Percentiles rank a stretch among this genome's conserved stretches.
Evolutionary conservation across 2,329 filamentous ascomycete genomes (phyloP).

Genomic region (Microcyclospora pomicola): DNA sequence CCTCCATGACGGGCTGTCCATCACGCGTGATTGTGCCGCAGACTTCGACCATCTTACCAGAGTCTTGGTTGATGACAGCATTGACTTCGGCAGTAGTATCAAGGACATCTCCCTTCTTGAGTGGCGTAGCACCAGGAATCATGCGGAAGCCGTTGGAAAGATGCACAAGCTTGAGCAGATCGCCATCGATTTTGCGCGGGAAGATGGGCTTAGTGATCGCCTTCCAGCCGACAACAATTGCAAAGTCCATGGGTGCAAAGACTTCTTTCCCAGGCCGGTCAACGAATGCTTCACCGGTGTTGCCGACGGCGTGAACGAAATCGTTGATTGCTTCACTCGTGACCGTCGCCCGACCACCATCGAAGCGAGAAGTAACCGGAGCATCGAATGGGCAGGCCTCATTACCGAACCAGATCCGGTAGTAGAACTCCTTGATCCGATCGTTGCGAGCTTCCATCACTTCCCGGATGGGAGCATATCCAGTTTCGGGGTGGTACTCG

Average conservation of each 20-base stretch:
- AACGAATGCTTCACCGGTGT: constrained; percentile 93
- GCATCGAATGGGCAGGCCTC: constrained; percentile 73
- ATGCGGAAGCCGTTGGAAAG: constrained; percentile 96
- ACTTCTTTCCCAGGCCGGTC: constrained; percentile 89
- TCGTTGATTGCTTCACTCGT: constrained; percentile 91
- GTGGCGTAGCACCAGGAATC: constrained; percentile 83
- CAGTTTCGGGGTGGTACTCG: constrained; percentile 85
- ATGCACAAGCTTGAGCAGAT: constrained; percentile 90
- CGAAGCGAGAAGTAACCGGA: constrained; percentile 73
- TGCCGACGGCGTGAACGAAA: constrained; percentile 97
- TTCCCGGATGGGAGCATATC: constrained; percentile 94
- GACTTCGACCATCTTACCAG: constrained; percentile 99
- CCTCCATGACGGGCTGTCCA: constrained; percentile 83
- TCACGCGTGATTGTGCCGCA: constrained; percentile 86
- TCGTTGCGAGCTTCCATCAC: constrained; percentile 95
- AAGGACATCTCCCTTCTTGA: constrained; percentile 90
- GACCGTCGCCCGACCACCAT: constrained; percentile 75
- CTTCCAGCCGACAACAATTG: constrained; percentile 44
- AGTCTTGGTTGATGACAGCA: constrained; percentile 93
- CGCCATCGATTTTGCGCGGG: constrained; percentile 88
- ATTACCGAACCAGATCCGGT: constrained; percentile 90
- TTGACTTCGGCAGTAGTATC: constrained; percentile 93
- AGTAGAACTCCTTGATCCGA: constrained; percentile 98
- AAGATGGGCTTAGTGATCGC: constrained; percentile 99
- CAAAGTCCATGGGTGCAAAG: constrained; percentile 87